These are phyloP conservation scores for Kazachstania kunashirensis DNA, from an alignment of 805 yeast genomes.

Conservation along the genomic window DNA sequence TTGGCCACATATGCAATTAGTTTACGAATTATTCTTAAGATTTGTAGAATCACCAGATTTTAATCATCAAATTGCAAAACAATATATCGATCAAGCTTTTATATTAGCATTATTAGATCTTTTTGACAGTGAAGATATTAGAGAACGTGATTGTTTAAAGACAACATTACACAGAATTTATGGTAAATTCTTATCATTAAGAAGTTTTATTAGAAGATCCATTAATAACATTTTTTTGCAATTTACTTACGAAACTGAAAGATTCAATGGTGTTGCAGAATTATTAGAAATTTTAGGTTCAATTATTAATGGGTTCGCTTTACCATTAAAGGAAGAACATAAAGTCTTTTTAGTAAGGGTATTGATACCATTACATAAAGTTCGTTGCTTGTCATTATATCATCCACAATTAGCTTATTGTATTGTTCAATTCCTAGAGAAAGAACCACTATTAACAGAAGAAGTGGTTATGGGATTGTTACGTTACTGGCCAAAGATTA, in stretches of 20 bases:
- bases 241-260: conserved; percentile 88
- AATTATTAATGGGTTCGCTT: conserved; percentile 94
- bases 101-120: conserved; percentile 72
- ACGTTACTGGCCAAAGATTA: conserved; percentile 93
- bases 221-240: conserved; percentile 88
- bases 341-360: conserved; percentile 81
- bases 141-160: conserved; percentile 90
- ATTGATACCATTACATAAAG: conserved; percentile 86
- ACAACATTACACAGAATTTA: conserved; percentile 93
- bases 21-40: conserved; percentile 85
- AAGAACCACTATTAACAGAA: conserved; percentile 84
- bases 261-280: conserved; percentile 94
- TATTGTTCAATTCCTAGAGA: conserved; percentile 90
- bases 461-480: conserved; percentile 92
- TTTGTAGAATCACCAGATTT: conserved; percentile 93
- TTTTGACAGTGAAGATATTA: conserved; percentile 92
- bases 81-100: conserved; percentile 85
- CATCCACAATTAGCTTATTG: conserved; percentile 97
- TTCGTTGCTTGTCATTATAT: conserved; percentile 75
- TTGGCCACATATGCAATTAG: conserved; percentile 98
- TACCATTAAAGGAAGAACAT: conserved; percentile 95
- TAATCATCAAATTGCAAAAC: conserved; percentile 86
- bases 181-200: conserved; percentile 82
- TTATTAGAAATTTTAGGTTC: conserved; percentile 90
- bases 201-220: conserved; percentile 85